A percentile compares a stretch with the other conserved stretches of the same genome.
Conservation (phyloP, 176 grass and related monocot species). For the Paspalum notatum region DNA sequence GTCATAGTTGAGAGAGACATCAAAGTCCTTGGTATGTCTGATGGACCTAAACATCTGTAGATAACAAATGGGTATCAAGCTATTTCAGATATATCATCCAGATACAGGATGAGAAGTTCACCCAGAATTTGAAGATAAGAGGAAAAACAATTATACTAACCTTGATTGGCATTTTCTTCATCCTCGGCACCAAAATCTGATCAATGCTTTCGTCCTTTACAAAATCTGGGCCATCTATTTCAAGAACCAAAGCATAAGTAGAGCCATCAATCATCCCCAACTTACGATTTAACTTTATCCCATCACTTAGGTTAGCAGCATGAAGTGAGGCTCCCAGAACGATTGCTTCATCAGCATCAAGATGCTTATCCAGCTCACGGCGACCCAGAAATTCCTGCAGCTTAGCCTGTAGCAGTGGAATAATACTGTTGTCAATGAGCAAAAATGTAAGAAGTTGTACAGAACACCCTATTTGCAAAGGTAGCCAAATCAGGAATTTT, state of each 20-base stretch:
- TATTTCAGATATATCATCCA: conserved; percentile 1
- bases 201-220: conserved; percentile 80
- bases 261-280: conserved; percentile 97
- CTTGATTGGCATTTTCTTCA: conserved; percentile 99
- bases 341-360: conserved; percentile 99
- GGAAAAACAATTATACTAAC: conserved; percentile 27
- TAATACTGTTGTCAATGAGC: not conserved
- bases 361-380: conserved; percentile 80
- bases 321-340: conserved; percentile 94
- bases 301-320: conserved; percentile 98
- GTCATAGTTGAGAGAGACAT: conserved; percentile 87
- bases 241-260: conserved; percentile 83
- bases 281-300: conserved; percentile 98
- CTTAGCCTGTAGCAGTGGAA: conserved; percentile 69
- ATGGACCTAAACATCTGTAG: conserved; percentile 92
- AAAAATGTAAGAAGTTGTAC: not conserved
- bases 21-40: conserved; percentile 90
- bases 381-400: conserved; percentile 90
- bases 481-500: conserved; percentile 4
- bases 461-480: not conserved
- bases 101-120: conserved; percentile 9
- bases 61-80: conserved; percentile 25
- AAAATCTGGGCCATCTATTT: conserved; percentile 73
- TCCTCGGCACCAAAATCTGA: conserved; percentile 73
- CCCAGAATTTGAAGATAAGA: not conserved